Conservation (phyloP, 768 basidiomycete species). For the Boletus huronensis region DNA sequence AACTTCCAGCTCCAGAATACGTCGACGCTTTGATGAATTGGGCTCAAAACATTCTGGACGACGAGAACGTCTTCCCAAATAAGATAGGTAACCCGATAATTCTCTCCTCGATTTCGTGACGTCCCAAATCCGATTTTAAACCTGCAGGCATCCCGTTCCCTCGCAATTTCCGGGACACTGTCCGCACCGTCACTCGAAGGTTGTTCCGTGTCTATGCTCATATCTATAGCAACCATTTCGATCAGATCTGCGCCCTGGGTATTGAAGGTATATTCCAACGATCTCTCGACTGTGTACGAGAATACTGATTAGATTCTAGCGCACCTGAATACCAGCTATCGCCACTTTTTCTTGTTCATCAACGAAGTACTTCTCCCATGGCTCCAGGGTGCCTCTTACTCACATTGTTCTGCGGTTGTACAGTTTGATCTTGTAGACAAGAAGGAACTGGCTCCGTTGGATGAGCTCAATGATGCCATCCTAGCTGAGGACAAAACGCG, state of each 20-base stretch:
- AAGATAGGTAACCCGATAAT: constrained; percentile 62
- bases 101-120: constrained; percentile 3
- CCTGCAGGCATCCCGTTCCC: constrained; percentile 85
- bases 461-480: constrained; percentile 93
- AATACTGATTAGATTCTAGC: constrained; percentile 45
- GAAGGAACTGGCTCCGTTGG: constrained; percentile 92
- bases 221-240: constrained; percentile 98
- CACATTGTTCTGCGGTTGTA: constrained; percentile 1
- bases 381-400: neutral
- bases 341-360: constrained; percentile 96
- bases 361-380: constrained; percentile 67
- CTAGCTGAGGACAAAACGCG: constrained; percentile 51
- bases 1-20: constrained; percentile 92
- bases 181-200: constrained; percentile 87
- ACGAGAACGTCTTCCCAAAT: constrained; percentile 89
- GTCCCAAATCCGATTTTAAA: neutral
- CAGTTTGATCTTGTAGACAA: constrained; percentile 94
- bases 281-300: neutral
- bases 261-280: constrained; percentile 74
- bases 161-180: constrained; percentile 82
- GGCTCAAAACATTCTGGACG: constrained; percentile 90
- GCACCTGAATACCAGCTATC: constrained; percentile 96
- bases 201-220: constrained; percentile 98
- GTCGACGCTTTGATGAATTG: constrained; percentile 99
- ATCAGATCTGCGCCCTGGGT: constrained; percentile 95